Percentiles rank a stretch among this genome's conserved stretches.
phyloP scores from a whole-genome alignment of 2,329 filamentous ascomycete species.

The Podosphaera xanthii region DNA sequence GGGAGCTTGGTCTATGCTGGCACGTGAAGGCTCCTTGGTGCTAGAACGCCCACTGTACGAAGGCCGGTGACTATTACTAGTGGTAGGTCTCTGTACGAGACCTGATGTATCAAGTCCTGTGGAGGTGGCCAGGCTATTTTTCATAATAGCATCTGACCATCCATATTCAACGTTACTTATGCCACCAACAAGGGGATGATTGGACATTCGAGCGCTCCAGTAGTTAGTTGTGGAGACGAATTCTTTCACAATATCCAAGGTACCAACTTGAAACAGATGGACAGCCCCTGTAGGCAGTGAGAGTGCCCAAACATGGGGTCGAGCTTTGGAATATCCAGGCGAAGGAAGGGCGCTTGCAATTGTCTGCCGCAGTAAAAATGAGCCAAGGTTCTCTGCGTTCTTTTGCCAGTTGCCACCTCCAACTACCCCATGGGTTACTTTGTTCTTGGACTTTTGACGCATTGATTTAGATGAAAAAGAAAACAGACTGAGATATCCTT shows the following conservation, averaged over 20 bases:
- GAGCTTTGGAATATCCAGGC: constrained; percentile 74
- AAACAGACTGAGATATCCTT: constrained; percentile 83
- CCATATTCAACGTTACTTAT: constrained; percentile 96
- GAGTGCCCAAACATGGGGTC: constrained; percentile 84
- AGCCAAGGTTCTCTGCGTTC: constrained; percentile 73
- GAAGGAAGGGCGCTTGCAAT: constrained; percentile 76
- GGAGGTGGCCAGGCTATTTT: constrained; percentile 18
- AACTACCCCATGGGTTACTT: constrained; percentile 38
- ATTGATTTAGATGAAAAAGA: constrained; percentile 69
- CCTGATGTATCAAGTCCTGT: neutral
- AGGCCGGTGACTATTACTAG: constrained; percentile 5
- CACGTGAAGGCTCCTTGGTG: constrained; percentile 37
- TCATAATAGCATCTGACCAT: constrained; percentile 72
- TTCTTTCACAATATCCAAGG: constrained; percentile 79
- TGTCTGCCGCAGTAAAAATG: constrained; percentile 73
- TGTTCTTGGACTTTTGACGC: constrained; percentile 39
- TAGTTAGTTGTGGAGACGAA: constrained; percentile 93
- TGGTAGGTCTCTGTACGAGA: neutral
- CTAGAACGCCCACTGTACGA: constrained; percentile 16
- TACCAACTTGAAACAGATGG: constrained; percentile 95
- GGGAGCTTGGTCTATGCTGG: constrained; percentile 26
- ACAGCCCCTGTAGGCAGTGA: constrained; percentile 82
- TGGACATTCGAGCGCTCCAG: constrained; percentile 86
- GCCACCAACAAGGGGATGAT: constrained; percentile 76
- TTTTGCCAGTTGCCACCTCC: constrained; percentile 97